phyloP scores from a whole-genome alignment of 805 yeast species.

The Wickerhamiella cacticola region DNA sequence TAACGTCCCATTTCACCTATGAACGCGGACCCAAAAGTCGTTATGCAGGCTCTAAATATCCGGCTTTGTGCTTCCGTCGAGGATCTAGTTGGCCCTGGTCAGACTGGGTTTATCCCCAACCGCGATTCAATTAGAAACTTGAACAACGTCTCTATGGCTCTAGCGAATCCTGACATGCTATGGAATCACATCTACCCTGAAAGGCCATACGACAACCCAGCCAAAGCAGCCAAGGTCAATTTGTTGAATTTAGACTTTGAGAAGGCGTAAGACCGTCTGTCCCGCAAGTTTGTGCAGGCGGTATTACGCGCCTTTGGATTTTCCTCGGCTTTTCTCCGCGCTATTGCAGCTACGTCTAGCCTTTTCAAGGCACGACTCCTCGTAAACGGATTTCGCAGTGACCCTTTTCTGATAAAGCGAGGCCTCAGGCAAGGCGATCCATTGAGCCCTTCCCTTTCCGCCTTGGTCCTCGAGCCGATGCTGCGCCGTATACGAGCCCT shows the following conservation, averaged over 20 bases:
- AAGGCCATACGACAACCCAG: neutral
- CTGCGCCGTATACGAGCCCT: too few relatives aligned
- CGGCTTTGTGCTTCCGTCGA: neutral
- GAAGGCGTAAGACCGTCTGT: constrained; percentile 6
- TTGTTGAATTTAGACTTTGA: constrained; percentile 1
- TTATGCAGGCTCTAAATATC: constrained; percentile 3
- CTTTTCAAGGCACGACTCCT: too few relatives aligned
- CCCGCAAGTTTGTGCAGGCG: neutral
- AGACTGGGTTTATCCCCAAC: constrained; percentile 4
- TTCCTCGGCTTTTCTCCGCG: neutral
- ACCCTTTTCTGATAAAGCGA: too few relatives aligned
- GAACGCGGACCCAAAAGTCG: constrained; percentile 1
- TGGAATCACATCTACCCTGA: neutral
- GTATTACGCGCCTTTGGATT: neutral
- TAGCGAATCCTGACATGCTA: too few relatives aligned
- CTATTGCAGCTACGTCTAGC: neutral
- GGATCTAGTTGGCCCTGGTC: neutral
- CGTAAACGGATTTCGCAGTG: too few relatives aligned
- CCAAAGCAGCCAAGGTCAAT: neutral
- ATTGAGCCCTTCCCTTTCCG: too few relatives aligned
- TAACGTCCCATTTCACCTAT: constrained; percentile 1
- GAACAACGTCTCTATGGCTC: neutral
- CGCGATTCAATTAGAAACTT: neutral
- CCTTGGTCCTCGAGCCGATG: too few relatives aligned
- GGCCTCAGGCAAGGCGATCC: too few relatives aligned